These are phyloP conservation scores for Oidiodendron maius DNA, from an alignment of 495 filamentous ascomycete species.

Conservation along the genomic window DNA sequence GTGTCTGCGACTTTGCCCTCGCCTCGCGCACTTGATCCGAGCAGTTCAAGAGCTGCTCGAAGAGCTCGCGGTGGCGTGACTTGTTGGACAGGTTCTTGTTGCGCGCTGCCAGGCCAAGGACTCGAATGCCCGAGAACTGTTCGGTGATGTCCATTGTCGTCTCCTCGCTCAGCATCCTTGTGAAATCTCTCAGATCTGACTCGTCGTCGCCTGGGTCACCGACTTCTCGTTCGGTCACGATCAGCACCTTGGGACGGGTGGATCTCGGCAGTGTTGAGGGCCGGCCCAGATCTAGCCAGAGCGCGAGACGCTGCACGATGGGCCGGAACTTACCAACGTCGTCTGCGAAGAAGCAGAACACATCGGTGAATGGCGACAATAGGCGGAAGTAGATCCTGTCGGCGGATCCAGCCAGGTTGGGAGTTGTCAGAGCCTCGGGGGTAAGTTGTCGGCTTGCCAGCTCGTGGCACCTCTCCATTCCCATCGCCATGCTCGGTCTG, in stretches of 20 bases:
- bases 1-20: constrained; percentile 8
- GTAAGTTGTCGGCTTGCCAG: constrained; percentile 5
- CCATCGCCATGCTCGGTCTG: constrained; percentile 5
- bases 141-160: constrained; percentile 14
- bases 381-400: constrained; percentile 14
- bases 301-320: constrained; percentile 12
- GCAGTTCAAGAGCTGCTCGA: constrained; percentile 10
- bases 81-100: not conserved
- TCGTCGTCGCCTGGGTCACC: constrained; percentile 4
- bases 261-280: constrained; percentile 11
- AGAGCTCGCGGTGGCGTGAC: constrained; percentile 5
- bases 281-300: constrained; percentile 14
- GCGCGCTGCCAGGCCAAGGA: constrained; percentile 13
- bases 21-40: constrained; percentile 11
- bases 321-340: constrained; percentile 19
- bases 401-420: constrained; percentile 2
- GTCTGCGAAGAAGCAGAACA: constrained; percentile 18
- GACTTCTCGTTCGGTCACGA: not conserved
- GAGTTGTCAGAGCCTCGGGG: not conserved
- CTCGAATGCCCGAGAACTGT: constrained; percentile 18
- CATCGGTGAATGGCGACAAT: constrained; percentile 16
- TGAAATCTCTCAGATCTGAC: constrained; percentile 17
- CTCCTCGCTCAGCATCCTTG: constrained; percentile 18
- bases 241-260: constrained; percentile 6
- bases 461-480: constrained; percentile 9